phyloP scores from a whole-genome alignment of 306 rosid species.

The Alnus rubra region DNA sequence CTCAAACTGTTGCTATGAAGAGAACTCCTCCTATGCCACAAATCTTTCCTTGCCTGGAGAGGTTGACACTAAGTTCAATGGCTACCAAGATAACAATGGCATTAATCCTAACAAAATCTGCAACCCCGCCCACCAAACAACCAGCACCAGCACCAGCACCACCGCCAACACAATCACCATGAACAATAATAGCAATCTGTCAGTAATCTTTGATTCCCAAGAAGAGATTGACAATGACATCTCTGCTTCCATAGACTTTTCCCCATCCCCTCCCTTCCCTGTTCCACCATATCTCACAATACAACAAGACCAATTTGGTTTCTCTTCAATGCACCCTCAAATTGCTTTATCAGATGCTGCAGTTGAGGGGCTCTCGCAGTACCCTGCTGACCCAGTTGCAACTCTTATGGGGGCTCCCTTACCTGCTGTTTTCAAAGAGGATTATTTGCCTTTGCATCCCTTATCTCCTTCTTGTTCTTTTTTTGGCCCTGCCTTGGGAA shows the following conservation, averaged over 20 bases:
- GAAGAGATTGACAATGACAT: slow-evolving; percentile 87
- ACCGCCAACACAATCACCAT: slow-evolving; percentile 15
- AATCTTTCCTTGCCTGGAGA: slow-evolving; percentile 51
- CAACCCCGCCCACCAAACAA: slow-evolving; percentile 19
- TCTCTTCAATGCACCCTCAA: slow-evolving; percentile 54
- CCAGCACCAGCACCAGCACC: slow-evolving; percentile 8
- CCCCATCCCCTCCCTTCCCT: slow-evolving; percentile 60
- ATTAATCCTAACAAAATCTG: slow-evolving; percentile 33
- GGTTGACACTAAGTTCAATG: slow-evolving; percentile 40
- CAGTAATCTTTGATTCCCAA: slow-evolving; percentile 69
- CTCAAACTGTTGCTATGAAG: slow-evolving; percentile 76
- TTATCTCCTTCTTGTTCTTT: slow-evolving; percentile 73
- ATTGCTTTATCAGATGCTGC: slow-evolving; percentile 47
- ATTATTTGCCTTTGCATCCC: slow-evolving; percentile 63
- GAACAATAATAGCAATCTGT: slow-evolving; percentile 44
- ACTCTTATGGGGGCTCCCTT: slow-evolving; percentile 52
- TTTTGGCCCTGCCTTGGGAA: slow-evolving; percentile 51
- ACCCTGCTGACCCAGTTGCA: slow-evolving; percentile 37
- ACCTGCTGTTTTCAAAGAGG: slow-evolving; percentile 67
- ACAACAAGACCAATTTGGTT: slow-evolving; percentile 59
- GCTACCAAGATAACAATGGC: slow-evolving; percentile 40
- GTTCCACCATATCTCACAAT: slow-evolving; percentile 46
- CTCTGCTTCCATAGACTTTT: slow-evolving; percentile 87
- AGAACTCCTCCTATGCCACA: slow-evolving; percentile 58
- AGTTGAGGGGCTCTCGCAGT: slow-evolving; percentile 63